phyloP scores from a whole-genome alignment of 495 filamentous ascomycete genomes.

The Tetracladium marchalianum region DNA sequence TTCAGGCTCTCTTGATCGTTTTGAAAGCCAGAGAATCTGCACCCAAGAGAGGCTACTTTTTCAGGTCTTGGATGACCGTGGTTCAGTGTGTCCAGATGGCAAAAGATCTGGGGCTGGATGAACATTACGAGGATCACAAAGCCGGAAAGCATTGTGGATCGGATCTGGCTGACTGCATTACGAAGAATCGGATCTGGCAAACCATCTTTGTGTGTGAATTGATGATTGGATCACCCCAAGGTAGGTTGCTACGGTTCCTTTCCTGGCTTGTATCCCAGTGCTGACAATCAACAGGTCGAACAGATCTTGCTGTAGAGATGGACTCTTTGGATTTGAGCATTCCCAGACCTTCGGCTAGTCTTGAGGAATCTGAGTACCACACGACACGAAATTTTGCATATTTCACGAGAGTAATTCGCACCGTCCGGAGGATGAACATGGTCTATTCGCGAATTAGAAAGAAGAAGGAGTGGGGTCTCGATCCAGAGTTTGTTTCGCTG shows the following conservation, averaged over 20 bases:
- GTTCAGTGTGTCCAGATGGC: conserved; percentile 88
- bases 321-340: conserved; percentile 70
- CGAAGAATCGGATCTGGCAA: conserved; percentile 88
- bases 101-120: conserved; percentile 84
- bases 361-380: conserved; percentile 68
- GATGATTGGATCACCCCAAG: conserved; percentile 94
- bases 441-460: conserved; percentile 66
- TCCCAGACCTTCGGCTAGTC: conserved; percentile 48
- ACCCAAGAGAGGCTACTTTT: conserved; percentile 93
- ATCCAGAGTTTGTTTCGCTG: conserved; percentile 73
- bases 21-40: conserved; percentile 86
- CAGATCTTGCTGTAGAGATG: conserved; percentile 64
- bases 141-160: conserved; percentile 60
- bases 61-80: conserved; percentile 94
- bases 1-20: conserved; percentile 82
- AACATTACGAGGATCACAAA: conserved; percentile 71
- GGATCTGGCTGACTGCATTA: conserved; percentile 61
- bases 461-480: conserved; percentile 81
- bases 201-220: conserved; percentile 77
- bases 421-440: conserved; percentile 66
- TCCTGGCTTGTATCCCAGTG: background rate
- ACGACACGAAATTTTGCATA: conserved; percentile 75
- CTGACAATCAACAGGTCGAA: conserved; percentile 53
- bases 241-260: conserved; percentile 32
- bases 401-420: conserved; percentile 65